A percentile compares a stretch with the other conserved stretches of the same genome.
Evolutionary conservation across 371 early-diverging fungal species (phyloP).

Genomic region (Mucor indicus): DNA sequence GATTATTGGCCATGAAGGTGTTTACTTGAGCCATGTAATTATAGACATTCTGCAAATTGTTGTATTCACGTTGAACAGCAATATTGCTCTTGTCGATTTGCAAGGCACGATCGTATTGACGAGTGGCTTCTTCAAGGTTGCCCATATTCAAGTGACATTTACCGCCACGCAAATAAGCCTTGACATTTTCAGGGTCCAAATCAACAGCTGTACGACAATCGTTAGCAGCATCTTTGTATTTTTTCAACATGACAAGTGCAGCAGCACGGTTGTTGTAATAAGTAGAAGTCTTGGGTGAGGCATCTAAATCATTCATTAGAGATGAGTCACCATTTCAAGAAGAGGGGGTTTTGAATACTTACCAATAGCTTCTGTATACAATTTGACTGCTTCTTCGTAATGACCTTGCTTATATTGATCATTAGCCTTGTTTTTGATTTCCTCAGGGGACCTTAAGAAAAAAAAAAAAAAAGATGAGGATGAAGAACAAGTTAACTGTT

Average conservation of each 20-base stretch:
- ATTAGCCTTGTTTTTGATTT: slow-evolving; percentile 59
- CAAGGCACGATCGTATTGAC: slow-evolving; percentile 42
- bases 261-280: slow-evolving; percentile 84
- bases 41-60: slow-evolving; percentile 47
- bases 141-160: slow-evolving; percentile 74
- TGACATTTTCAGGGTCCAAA: slow-evolving; percentile 64
- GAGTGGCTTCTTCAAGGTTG: slow-evolving; percentile 50
- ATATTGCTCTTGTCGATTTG: slow-evolving; percentile 38
- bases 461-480: neutral
- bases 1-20: slow-evolving; percentile 49
- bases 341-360: slow-evolving; percentile 1
- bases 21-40: slow-evolving; percentile 59
- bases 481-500: too few species aligned
- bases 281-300: slow-evolving; percentile 61
- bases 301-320: slow-evolving; percentile 25
- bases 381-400: slow-evolving; percentile 56
- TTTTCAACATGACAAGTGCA: slow-evolving; percentile 70
- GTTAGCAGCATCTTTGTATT: slow-evolving; percentile 59
- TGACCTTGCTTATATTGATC: slow-evolving; percentile 58
- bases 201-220: slow-evolving; percentile 70
- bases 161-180: slow-evolving; percentile 70
- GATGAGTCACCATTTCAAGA: neutral
- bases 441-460: slow-evolving; percentile 43
- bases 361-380: slow-evolving; percentile 65
- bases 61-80: slow-evolving; percentile 47